Evolutionary conservation across 345 rosid species (phyloP).

Genomic region (Tarenaya hassleriana): DNA sequence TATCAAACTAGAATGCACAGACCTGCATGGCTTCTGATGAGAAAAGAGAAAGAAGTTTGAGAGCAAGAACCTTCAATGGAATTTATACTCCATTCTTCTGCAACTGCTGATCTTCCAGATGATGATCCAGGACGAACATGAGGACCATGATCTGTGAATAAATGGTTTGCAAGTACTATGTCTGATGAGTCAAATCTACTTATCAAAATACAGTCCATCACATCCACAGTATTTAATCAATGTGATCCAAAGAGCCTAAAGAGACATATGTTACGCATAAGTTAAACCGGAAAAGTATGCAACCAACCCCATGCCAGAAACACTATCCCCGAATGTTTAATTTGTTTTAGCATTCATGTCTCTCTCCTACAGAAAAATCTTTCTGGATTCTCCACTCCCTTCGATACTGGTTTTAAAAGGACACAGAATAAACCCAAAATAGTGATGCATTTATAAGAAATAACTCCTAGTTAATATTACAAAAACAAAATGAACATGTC

Average conservation of each 20-base stretch:
- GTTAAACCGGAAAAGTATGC: slow-evolving; percentile 1
- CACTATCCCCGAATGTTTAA: slow-evolving; percentile 4
- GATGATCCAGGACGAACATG: slow-evolving; percentile 50
- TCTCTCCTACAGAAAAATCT: slow-evolving; percentile 3
- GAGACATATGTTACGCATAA: too few species aligned
- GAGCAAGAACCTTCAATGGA: slow-evolving; percentile 44
- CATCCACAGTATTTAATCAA: slow-evolving; percentile 5
- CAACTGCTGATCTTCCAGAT: slow-evolving; percentile 34
- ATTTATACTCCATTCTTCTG: slow-evolving; percentile 38
- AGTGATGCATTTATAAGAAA: slow-evolving; percentile 6
- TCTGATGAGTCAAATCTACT: slow-evolving; percentile 10
- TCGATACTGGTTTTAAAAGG: too few species aligned
- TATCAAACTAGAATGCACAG: slow-evolving; percentile 10
- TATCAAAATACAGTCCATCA: background rate
- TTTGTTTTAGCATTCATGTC: background rate
- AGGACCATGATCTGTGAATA: slow-evolving; percentile 48
- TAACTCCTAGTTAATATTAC: background rate
- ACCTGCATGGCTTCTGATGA: background rate
- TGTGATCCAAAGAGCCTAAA: slow-evolving; percentile 18
- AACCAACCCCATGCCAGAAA: slow-evolving; percentile 15
- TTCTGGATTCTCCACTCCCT: background rate
- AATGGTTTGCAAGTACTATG: slow-evolving; percentile 15
- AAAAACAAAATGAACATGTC: slow-evolving; percentile 13
- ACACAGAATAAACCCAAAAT: background rate
- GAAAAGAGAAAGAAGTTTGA: slow-evolving; percentile 8